phyloP scores from a whole-genome alignment of 2,329 filamentous ascomycete species.

The Pseudocercospora pini-densiflorae region DNA sequence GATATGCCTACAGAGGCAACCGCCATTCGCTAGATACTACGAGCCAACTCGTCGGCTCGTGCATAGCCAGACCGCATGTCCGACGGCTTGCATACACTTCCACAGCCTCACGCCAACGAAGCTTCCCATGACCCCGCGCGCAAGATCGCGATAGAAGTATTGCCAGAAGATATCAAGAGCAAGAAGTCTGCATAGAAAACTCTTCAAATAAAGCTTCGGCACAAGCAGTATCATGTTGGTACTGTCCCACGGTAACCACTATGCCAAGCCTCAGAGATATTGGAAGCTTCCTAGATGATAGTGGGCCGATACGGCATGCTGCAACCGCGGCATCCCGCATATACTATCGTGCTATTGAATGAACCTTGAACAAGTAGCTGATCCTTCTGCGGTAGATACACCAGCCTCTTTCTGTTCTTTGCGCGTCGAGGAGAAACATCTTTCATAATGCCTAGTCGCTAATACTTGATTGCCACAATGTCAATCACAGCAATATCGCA shows the following conservation, averaged over 20 bases:
- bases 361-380: neutral
- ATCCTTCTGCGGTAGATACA: neutral
- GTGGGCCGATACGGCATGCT: neutral
- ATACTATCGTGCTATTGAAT: neutral
- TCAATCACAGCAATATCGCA: neutral
- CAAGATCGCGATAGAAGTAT: neutral
- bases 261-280: neutral
- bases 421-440: neutral
- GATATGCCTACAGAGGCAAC: too few species aligned
- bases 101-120: neutral
- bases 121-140: neutral
- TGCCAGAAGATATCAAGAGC: neutral
- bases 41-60: too few species aligned
- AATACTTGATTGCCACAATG: neutral
- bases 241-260: neutral
- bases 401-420: neutral
- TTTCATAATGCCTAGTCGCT: neutral
- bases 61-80: neutral
- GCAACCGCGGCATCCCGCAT: neutral
- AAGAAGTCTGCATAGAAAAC: neutral
- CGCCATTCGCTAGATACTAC: too few species aligned
- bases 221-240: neutral
- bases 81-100: neutral
- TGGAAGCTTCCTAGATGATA: neutral
- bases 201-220: neutral